Percentiles rank a stretch among this genome's conserved stretches.
Evolutionary conservation across 768 basidiomycete species (phyloP).

Genomic region (Boletus tomentosulus): DNA sequence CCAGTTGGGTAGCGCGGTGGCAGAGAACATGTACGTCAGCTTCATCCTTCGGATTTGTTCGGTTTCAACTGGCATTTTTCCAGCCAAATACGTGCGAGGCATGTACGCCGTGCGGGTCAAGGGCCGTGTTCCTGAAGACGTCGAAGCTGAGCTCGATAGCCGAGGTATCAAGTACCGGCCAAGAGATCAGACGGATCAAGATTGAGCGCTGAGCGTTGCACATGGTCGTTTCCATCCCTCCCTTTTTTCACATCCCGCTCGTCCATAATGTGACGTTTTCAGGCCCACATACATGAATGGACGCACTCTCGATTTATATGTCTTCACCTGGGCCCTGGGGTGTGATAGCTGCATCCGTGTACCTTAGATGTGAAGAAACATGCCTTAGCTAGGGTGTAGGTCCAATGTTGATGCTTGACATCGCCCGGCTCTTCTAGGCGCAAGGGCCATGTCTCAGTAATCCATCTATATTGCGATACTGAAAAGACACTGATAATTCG

Average conservation of each 20-base stretch:
- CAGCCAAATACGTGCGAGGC: slow-evolving; percentile 87
- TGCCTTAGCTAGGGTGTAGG: slow-evolving; percentile 1
- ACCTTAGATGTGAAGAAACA: slow-evolving; percentile 4
- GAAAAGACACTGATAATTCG: not conserved
- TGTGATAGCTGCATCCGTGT: slow-evolving; percentile 2
- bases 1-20: slow-evolving; percentile 96
- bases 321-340: slow-evolving; percentile 5
- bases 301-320: slow-evolving; percentile 10
- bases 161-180: slow-evolving; percentile 83
- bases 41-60: not conserved
- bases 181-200: slow-evolving; percentile 73
- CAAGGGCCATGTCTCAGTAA: not conserved
- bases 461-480: not conserved
- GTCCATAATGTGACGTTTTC: not conserved
- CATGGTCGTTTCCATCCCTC: not conserved
- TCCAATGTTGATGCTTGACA: not conserved
- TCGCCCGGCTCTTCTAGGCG: not conserved
- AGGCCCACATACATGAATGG: not conserved
- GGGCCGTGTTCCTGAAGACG: slow-evolving; percentile 80
- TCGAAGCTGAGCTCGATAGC: slow-evolving; percentile 74
- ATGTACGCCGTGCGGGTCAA: slow-evolving; percentile 92
- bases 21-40: slow-evolving; percentile 77
- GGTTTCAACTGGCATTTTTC: slow-evolving; percentile 1
- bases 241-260: not conserved
- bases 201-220: slow-evolving; percentile 41